Percentiles rank a stretch among this genome's conserved stretches.
phyloP scores from a whole-genome alignment of 805 yeast species.

The Brettanomyces naardenensis region DNA sequence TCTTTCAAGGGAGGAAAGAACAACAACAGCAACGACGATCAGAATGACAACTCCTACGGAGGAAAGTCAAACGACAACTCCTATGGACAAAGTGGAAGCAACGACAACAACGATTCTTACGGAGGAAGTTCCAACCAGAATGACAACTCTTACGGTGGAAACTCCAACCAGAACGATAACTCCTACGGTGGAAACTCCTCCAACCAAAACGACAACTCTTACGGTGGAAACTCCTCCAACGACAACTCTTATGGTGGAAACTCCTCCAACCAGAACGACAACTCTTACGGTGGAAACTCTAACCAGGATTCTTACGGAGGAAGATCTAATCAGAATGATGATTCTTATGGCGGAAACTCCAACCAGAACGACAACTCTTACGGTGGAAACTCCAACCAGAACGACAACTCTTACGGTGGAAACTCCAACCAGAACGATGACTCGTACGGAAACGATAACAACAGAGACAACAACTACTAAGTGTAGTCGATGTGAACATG shows the following conservation, averaged over 20 bases:
- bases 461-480: conserved; percentile 17
- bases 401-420: conserved; percentile 14
- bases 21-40: conserved; percentile 9
- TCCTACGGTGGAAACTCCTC: conserved; percentile 18
- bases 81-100: conserved; percentile 11
- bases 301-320: conserved; percentile 16
- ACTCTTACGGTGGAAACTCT: conserved; percentile 13
- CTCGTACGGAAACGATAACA: conserved; percentile 13
- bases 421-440: conserved; percentile 10
- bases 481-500: not conserved
- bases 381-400: conserved; percentile 17
- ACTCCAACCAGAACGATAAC: conserved; percentile 11
- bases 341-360: conserved; percentile 22
- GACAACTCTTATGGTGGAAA: conserved; percentile 27
- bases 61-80: conserved; percentile 16
- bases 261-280: conserved; percentile 14
- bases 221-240: conserved; percentile 21
- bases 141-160: conserved; percentile 19
- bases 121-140: conserved; percentile 23
- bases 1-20: conserved; percentile 12
- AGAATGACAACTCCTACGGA: conserved; percentile 19
- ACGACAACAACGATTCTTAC: conserved; percentile 15
- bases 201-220: conserved; percentile 17
- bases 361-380: conserved; percentile 15
- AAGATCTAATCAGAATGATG: conserved; percentile 11